phyloP scores from a whole-genome alignment of 257 asterid genomes.

The Linaria vulgaris region DNA sequence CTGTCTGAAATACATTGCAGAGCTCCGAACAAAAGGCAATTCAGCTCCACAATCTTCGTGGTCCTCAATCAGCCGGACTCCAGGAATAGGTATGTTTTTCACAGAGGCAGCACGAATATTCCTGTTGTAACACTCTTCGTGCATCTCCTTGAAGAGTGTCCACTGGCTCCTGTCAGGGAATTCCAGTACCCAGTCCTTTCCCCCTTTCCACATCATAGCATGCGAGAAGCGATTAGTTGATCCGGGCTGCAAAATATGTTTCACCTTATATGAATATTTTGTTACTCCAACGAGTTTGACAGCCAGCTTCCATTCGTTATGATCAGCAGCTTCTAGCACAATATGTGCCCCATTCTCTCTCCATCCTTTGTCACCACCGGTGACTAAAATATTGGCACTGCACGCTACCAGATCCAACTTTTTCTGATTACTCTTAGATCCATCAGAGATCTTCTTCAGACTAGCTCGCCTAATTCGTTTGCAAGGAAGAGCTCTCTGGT shows the following conservation, averaged over 20 bases:
- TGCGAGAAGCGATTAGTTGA: slow-evolving; percentile 86
- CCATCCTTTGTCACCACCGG: slow-evolving; percentile 84
- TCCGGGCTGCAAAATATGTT: slow-evolving; percentile 79
- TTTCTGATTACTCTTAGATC: slow-evolving; percentile 53
- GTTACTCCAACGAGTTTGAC: slow-evolving; percentile 73
- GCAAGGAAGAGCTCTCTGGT: slow-evolving; percentile 61
- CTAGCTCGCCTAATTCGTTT: slow-evolving; percentile 88
- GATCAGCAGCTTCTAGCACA: slow-evolving; percentile 72
- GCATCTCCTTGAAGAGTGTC: slow-evolving; percentile 88
- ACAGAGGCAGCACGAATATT: slow-evolving; percentile 96
- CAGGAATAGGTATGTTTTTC: slow-evolving; percentile 93
- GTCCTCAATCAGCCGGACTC: slow-evolving; percentile 74
- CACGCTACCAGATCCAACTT: slow-evolving; percentile 56
- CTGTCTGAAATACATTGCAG: slow-evolving; percentile 65
- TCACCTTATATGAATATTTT: slow-evolving; percentile 71
- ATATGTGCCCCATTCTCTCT: slow-evolving; percentile 79
- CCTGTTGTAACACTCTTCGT: slow-evolving; percentile 87
- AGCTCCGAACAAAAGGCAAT: slow-evolving; percentile 52
- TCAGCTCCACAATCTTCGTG: slow-evolving; percentile 48
- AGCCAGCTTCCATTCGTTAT: slow-evolving; percentile 82
- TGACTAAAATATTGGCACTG: slow-evolving; percentile 75
- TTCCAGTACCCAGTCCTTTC: slow-evolving; percentile 95
- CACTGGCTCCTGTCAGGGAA: slow-evolving; percentile 92
- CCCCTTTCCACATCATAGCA: slow-evolving; percentile 99
- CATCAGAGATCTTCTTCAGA: slow-evolving; percentile 67